Evolutionary conservation across 371 early-diverging fungal species (phyloP).

Genomic region (Phascolomyces articulosus): DNA sequence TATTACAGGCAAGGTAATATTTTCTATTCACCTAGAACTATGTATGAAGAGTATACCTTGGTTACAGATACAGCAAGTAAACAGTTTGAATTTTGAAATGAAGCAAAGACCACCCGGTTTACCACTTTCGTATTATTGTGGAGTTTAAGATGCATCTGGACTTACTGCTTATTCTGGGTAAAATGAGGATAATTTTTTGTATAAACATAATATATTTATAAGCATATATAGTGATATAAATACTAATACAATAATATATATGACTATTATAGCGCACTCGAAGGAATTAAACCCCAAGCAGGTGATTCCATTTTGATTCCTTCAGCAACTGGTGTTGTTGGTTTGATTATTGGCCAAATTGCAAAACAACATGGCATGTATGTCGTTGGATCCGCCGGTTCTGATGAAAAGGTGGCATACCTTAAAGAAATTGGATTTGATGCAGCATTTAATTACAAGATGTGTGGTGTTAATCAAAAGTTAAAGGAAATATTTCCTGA

Average conservation of each 20-base stretch:
- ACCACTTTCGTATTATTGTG: slow-evolving; percentile 55
- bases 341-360: slow-evolving; percentile 64
- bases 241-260: too few relatives aligned
- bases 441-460: slow-evolving; percentile 86
- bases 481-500: slow-evolving; percentile 58
- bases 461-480: slow-evolving; percentile 43
- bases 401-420: slow-evolving; percentile 76
- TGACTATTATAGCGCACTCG: background rate
- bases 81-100: too few relatives aligned
- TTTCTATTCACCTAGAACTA: too few relatives aligned
- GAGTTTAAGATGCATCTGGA: slow-evolving; percentile 60
- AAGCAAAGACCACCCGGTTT: slow-evolving; percentile 38
- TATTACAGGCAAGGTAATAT: too few relatives aligned
- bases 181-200: too few relatives aligned
- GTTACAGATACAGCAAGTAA: too few relatives aligned
- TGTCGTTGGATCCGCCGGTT: slow-evolving; percentile 79
- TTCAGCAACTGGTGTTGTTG: slow-evolving; percentile 61
- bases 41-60: too few relatives aligned
- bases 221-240: too few relatives aligned
- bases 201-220: too few relatives aligned
- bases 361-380: slow-evolving; percentile 65
- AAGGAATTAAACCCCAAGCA: slow-evolving; percentile 32
- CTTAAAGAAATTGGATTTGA: too few relatives aligned
- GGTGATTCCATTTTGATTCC: slow-evolving; percentile 58
- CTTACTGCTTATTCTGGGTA: slow-evolving; percentile 49